These are phyloP conservation scores for Jimgerdemannia lactiflua DNA, from an alignment of 192 early-diverging fungal species.

Conservation along the genomic window DNA sequence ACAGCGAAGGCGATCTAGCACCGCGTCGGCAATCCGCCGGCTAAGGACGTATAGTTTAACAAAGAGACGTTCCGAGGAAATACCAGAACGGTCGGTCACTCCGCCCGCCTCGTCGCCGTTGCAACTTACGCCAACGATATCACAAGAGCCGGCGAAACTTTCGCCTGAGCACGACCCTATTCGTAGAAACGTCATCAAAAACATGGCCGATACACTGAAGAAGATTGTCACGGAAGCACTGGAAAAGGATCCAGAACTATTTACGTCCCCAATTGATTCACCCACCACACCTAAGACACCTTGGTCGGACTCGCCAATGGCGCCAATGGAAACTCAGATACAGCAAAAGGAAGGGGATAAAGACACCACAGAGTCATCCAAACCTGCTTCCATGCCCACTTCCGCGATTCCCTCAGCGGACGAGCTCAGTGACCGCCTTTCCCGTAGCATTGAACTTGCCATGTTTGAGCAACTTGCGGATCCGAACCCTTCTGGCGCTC, in stretches of 20 bases:
- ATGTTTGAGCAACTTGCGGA: slow-evolving; percentile 45
- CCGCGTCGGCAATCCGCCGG: neutral
- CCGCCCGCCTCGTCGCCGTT: neutral
- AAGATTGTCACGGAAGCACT: slow-evolving; percentile 12
- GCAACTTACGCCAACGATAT: neutral
- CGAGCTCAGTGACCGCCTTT: slow-evolving; percentile 32
- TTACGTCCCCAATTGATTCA: slow-evolving; percentile 10
- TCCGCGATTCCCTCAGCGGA: slow-evolving; percentile 9
- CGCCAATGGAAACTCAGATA: neutral
- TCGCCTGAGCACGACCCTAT: slow-evolving; percentile 37
- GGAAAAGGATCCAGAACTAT: slow-evolving; percentile 17
- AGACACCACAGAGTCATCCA: neutral
- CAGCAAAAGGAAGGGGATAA: neutral
- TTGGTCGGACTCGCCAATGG: neutral
- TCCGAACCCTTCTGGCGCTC: slow-evolving; percentile 22
- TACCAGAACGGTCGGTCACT: neutral
- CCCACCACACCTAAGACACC: neutral
- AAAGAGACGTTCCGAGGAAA: neutral
- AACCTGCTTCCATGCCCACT: neutral
- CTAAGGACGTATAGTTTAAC: neutral
- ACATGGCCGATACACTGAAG: slow-evolving; percentile 33
- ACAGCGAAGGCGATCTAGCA: neutral
- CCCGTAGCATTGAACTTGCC: slow-evolving; percentile 43
- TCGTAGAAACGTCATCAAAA: slow-evolving; percentile 45
- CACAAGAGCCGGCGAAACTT: neutral